A percentile compares a stretch with the other conserved stretches of the same genome.
phyloP scores from a whole-genome alignment of 768 basidiomycete species.

The Amanita fuliginea region DNA sequence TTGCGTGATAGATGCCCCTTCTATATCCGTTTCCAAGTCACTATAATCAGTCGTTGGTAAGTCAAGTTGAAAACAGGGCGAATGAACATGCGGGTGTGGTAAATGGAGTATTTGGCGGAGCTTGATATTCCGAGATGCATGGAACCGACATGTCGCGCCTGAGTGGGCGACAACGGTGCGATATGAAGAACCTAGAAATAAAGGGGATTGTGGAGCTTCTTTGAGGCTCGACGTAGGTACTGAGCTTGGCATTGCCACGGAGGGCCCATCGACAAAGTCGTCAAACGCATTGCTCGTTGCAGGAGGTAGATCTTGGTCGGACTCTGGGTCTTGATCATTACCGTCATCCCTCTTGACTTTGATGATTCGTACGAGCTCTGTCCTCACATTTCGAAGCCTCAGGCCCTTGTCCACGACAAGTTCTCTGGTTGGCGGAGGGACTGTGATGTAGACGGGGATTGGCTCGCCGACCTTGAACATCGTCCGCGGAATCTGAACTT shows the following conservation, averaged over 20 bases:
- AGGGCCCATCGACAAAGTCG: conserved; percentile 5
- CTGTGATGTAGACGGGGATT: conserved; percentile 69
- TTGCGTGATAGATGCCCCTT: conserved; percentile 72
- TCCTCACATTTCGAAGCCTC: conserved; percentile 68
- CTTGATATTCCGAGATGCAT: conserved; percentile 60
- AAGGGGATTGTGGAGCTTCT: conserved; percentile 25
- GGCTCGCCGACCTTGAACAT: conserved; percentile 63
- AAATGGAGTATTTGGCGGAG: conserved; percentile 77
- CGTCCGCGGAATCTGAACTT: conserved; percentile 62
- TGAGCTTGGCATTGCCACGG: conserved; percentile 10
- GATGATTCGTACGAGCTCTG: conserved; percentile 64
- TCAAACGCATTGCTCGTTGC: conserved; percentile 10
- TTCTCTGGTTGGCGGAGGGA: conserved; percentile 64
- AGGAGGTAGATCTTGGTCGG: conserved; percentile 17
- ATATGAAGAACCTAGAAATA: conserved; percentile 30
- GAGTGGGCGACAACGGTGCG: conserved; percentile 64
- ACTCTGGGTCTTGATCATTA: conserved; percentile 26
- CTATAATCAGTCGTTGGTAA: conserved; percentile 31
- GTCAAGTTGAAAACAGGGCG: conserved; percentile 32
- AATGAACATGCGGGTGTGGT: conserved; percentile 36
- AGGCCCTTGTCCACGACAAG: conserved; percentile 61
- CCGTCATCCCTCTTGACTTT: conserved; percentile 36
- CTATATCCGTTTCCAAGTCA: conserved; percentile 44
- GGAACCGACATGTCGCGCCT: conserved; percentile 88
- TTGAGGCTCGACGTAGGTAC: conserved; percentile 22